Conservation (phyloP, 306 rosid species). For the Quillaja saponaria region DNA sequence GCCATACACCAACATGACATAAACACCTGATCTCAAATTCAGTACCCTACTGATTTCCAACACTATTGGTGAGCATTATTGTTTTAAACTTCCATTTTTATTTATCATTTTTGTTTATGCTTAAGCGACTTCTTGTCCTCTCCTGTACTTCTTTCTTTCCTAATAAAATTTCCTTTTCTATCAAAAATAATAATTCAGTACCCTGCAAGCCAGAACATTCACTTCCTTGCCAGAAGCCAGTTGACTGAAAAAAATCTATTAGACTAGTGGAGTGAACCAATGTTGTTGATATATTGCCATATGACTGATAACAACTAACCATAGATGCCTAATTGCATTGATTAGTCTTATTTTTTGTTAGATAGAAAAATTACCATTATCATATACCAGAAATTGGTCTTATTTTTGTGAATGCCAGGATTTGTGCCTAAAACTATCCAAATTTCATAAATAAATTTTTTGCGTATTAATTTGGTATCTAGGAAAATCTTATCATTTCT, state of each 20-base stretch:
- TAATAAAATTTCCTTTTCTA: too few species aligned
- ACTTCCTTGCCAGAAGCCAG: not conserved
- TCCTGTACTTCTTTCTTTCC: too few species aligned
- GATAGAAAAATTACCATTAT: not conserved
- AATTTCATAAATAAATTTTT: too few species aligned
- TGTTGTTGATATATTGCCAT: not conserved
- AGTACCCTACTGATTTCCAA: not conserved
- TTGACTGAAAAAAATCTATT: not conserved
- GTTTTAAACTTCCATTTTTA: too few species aligned
- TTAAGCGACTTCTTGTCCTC: too few species aligned
- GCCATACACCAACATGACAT: not conserved
- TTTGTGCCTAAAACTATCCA: too few species aligned
- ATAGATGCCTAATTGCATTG: not conserved
- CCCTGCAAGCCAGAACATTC: not conserved
- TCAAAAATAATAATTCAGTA: too few species aligned
- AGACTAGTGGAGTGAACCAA: not conserved
- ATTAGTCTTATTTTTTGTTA: not conserved
- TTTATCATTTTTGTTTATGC: too few species aligned
- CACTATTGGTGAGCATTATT: too few species aligned
- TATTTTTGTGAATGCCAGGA: not conserved
- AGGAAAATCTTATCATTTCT: not conserved
- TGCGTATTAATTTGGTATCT: not conserved
- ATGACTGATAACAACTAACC: not conserved
- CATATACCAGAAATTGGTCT: not conserved
- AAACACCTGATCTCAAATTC: not conserved